phyloP scores from a whole-genome alignment of 345 rosid species.

The Rhodamnia rubescens region DNA sequence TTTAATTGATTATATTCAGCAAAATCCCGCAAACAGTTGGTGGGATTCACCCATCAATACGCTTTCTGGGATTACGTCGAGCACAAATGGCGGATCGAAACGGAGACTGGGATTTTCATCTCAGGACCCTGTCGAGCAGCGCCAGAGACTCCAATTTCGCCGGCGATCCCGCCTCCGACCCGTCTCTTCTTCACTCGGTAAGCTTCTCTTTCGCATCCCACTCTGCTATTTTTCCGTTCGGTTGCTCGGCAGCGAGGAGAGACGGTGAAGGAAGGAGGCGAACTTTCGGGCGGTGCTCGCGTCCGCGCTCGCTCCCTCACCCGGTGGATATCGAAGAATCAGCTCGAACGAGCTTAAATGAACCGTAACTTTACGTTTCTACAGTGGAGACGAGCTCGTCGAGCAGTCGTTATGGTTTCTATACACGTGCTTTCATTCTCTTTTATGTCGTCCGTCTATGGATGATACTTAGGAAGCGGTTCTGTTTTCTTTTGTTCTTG shows the following conservation, averaged over 20 bases:
- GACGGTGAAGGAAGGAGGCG: neutral
- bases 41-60: neutral
- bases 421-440: neutral
- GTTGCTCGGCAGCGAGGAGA: neutral
- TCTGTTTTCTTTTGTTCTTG: neutral
- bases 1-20: neutral
- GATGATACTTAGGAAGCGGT: neutral
- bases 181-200: constrained; percentile 67
- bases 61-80: neutral
- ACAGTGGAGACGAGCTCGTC: neutral
- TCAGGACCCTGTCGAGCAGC: constrained; percentile 55
- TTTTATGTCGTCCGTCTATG: neutral
- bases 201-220: neutral
- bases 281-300: neutral
- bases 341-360: neutral
- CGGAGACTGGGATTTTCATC: constrained; percentile 68
- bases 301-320: neutral
- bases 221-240: neutral
- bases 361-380: neutral
- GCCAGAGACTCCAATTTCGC: constrained; percentile 60
- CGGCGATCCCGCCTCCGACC: constrained; percentile 77
- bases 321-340: neutral
- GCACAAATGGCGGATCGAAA: constrained; percentile 34
- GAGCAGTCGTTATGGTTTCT: neutral
- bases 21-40: neutral